Base-by-base conservation (phyloP, 176 grass and related monocot species). In the Zizania latifolia region DNA sequence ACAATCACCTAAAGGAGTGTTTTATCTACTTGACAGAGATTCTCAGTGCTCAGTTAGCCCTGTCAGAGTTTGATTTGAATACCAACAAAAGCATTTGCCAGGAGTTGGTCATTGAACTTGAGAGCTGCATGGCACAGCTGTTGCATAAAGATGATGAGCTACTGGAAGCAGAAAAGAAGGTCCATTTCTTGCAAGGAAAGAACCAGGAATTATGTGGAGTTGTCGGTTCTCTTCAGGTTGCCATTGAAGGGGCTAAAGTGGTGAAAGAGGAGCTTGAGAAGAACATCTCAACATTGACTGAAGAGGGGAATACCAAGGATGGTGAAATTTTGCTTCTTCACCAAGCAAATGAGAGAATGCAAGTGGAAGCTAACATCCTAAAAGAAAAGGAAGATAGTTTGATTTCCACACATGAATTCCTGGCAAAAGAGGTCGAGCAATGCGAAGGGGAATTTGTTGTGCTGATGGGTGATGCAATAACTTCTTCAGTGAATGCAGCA, bases 31-130 rank as follows among this genome's bases (percentile, higher is more conserved):
- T 91, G 78, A 40, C 85, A 74, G 87, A 90, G 61, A 87, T 92
- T 75, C 80, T 94, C 27, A 88, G 43, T 37, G 78, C 68, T 86
- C 74, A 57, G 39, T 57, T 94, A 68, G 72, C 92, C 30, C 78
- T 89, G 73, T 86, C 86, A 86, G 88, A 90, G 68, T 84, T 94
- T 46, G 86, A 99, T 81, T 46, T 94, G 69, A 90, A 86, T 77
- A 75, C 74, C 4, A 74, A 58, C 13, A 77, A 29, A 83, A 82
- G 62, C 36, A 7, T 90, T 39, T 84, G 33, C 76, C 51, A 88
- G 72, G 92, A 94, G 45, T 72, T 94, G 40, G 66, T 28, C 48
- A 35, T 86, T 87, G 81, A 94, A 75, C 78, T 87, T 50, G 78
- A 86, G 78, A 53, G 41, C 46, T 62, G 63, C 71, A 74, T 71